A percentile compares a stretch with the other conserved stretches of the same genome.
Conservation (phyloP, 2,329 filamentous ascomycete species). For the Venturia effusa region DNA sequence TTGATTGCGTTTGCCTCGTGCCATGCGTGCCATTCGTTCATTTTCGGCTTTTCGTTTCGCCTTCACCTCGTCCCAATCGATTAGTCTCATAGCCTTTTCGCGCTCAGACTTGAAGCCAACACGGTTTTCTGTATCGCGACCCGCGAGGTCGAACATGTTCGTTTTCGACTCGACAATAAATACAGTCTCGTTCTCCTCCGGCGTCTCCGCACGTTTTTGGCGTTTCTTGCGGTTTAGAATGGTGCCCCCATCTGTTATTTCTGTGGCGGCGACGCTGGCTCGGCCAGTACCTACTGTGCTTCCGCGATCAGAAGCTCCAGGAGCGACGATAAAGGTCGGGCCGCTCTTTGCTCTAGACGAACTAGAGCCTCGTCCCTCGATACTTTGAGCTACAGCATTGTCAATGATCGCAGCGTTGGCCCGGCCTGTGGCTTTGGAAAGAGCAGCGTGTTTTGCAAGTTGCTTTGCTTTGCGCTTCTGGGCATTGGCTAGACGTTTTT, state of each 20-base stretch:
- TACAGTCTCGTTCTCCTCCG: constrained; percentile 51
- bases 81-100: constrained; percentile 60
- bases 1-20: constrained; percentile 7
- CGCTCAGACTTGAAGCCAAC: constrained; percentile 47
- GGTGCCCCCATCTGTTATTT: background rate
- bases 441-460: background rate
- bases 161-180: constrained; percentile 53
- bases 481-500: constrained; percentile 4
- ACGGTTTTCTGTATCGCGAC: constrained; percentile 29
- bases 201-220: constrained; percentile 40
- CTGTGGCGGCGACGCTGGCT: background rate
- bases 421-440: background rate
- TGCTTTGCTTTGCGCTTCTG: constrained; percentile 8
- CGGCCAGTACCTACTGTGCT: background rate
- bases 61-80: constrained; percentile 45
- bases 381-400: constrained; percentile 1
- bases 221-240: constrained; percentile 9
- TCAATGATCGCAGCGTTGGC: constrained; percentile 2
- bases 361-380: constrained; percentile 9
- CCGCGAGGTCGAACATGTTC: constrained; percentile 62
- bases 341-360: background rate
- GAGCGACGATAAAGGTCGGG: background rate
- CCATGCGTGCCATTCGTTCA: constrained; percentile 9
- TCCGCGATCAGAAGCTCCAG: background rate
- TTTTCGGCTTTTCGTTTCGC: constrained; percentile 22